These are phyloP conservation scores for Chenopodium album DNA, from an alignment of 148 eudicot genomes.

Conservation along the genomic window DNA sequence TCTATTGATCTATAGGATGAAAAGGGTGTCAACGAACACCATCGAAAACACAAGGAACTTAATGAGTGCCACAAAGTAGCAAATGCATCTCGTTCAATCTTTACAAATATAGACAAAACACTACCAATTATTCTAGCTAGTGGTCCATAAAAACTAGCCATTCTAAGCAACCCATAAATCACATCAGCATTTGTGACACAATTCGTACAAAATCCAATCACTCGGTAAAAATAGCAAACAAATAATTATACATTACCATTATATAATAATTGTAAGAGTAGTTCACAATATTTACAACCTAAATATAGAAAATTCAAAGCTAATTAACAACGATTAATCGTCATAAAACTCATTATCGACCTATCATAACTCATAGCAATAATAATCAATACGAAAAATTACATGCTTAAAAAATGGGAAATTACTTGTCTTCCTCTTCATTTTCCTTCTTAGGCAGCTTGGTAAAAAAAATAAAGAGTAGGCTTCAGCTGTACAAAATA, in stretches of 20 bases:
- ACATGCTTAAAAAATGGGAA: background rate
- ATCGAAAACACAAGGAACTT: too few relatives aligned
- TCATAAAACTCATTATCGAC: background rate
- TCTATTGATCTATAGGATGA: too few relatives aligned
- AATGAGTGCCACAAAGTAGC: too few relatives aligned
- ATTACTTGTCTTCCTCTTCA: background rate
- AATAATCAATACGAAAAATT: too few relatives aligned
- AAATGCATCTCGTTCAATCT: too few relatives aligned
- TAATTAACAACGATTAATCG: background rate
- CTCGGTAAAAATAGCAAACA: too few relatives aligned
- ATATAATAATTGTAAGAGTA: background rate
- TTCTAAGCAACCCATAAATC: background rate
- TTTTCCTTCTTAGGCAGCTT: background rate
- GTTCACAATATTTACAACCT: too few relatives aligned
- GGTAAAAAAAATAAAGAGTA: background rate
- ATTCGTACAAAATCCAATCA: background rate
- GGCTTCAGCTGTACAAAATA: conserved; percentile 33
- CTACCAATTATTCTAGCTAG: too few relatives aligned
- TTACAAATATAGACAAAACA: too few relatives aligned
- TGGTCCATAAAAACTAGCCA: too few relatives aligned
- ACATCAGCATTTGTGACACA: background rate
- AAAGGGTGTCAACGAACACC: too few relatives aligned
- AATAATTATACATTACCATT: background rate
- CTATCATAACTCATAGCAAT: background rate
- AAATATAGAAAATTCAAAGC: too few relatives aligned